Conservation (phyloP, 2,329 filamentous ascomycete species). For the Xylaria arbuscula region DNA sequence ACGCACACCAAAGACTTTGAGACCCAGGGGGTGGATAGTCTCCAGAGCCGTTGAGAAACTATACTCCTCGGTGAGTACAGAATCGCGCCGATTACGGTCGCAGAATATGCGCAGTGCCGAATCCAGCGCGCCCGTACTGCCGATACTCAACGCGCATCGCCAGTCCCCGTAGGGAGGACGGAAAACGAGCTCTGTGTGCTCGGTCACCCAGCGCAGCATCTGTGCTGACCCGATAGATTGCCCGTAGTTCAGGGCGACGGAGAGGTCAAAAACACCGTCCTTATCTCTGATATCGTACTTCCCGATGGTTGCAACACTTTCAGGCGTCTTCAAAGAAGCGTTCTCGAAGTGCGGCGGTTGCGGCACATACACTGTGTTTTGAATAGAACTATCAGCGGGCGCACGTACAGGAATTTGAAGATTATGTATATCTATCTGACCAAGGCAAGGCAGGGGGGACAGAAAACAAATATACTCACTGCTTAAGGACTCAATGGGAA, state of each 20-base stretch:
- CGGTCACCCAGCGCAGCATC: constrained; percentile 88
- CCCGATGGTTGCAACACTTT: constrained; percentile 70
- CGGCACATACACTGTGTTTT: constrained; percentile 28
- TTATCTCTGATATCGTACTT: constrained; percentile 79
- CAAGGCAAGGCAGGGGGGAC: background rate
- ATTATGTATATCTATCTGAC: too few relatives aligned
- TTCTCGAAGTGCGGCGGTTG: constrained; percentile 31
- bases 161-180: constrained; percentile 91
- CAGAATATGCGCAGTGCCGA: constrained; percentile 86
- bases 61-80: constrained; percentile 88
- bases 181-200: constrained; percentile 94
- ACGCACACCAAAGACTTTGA: constrained; percentile 61
- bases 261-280: constrained; percentile 72
- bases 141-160: constrained; percentile 84
- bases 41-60: constrained; percentile 81
- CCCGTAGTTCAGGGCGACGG: constrained; percentile 92
- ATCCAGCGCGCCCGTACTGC: constrained; percentile 87
- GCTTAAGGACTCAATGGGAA: constrained; percentile 84
- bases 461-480: constrained; percentile 37
- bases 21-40: constrained; percentile 65
- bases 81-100: constrained; percentile 74
- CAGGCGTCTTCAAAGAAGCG: constrained; percentile 5
- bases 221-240: constrained; percentile 88
- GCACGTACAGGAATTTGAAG: background rate
- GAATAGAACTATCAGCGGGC: constrained; percentile 22